Base-by-base conservation (phyloP, 169 alveolate genomes). In the Plasmodium falciparum region DNA sequence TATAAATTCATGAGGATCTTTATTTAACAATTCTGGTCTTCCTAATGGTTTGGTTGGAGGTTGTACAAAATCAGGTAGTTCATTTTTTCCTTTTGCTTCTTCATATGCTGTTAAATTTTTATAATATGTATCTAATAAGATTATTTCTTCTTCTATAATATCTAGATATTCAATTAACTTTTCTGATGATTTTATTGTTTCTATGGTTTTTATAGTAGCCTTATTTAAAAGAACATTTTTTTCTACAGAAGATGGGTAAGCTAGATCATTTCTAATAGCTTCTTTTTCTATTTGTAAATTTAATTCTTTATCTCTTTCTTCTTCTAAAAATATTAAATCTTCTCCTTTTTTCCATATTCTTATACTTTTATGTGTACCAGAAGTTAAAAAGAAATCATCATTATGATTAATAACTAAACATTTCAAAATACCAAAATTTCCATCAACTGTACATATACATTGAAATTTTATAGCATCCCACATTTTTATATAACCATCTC, bases 231-330 rank as follows among this genome's bases (percentile, higher is more conserved):
- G 69, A 24, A 90, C 92, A 71, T 92, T 94, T 58, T 93, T 74
- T 54, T 93, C 96, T n/a, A 89, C 80, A 7, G 95, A 88, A 12
- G 93, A 93, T 39, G 95, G 94, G 47, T 91, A 94, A 5, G 93
- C 39, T 56, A 94, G 47, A 74, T 95, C 97, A 45, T 91, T 93
- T 33, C 96, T 58, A 43, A 91, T 76, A 2, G 95, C 97, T 47
- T 95, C 96, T 47, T 92, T 90, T 90, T 95, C 97, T 47, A 95
- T 85, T 76, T 94, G 97, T n/a, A 90, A 83, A 62, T 94, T 97
- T 63, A 93, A 85, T 75, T 95, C 97, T 88, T 93, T 94, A 65
- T 95, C 97, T 52, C 96, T 94, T 74, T 95, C 97, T 58, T 95
- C 97, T 72, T 93, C 92, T 50, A 86, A 91, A 47, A 95, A 78